Evolutionary conservation across 108 stramenopile species (phyloP).

Genomic region (Mediolabrus comicus): DNA sequence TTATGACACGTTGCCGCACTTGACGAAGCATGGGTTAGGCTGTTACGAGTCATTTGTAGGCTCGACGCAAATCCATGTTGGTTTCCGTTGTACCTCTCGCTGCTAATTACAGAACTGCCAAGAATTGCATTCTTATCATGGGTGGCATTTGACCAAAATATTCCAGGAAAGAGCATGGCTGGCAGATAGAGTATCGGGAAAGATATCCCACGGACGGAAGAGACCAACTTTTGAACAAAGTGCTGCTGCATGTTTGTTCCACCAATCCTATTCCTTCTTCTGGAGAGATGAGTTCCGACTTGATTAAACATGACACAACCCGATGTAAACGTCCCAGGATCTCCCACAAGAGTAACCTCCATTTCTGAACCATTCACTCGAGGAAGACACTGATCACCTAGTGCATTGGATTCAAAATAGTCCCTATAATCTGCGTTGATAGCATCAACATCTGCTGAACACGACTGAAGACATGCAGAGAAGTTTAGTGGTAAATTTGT

Average conservation of each 20-base stretch:
- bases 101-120: not conserved
- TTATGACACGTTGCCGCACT: not conserved
- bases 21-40: not conserved
- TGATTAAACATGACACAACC: slow-evolving; percentile 3
- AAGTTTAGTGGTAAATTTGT: no score
- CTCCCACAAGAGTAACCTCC: no score
- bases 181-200: slow-evolving; percentile 1
- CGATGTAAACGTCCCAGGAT: no score
- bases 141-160: not conserved
- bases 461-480: no score
- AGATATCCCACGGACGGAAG: not conserved
- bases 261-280: not conserved
- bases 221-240: slow-evolving; percentile 9
- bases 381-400: no score
- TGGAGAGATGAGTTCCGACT: not conserved
- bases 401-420: no score
- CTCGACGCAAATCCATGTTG: not conserved
- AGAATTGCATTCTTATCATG: slow-evolving; percentile 4
- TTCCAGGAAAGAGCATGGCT: not conserved
- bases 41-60: not conserved
- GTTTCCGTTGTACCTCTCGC: no score
- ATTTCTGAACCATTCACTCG: no score
- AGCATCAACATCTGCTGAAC: no score
- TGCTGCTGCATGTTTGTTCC: slow-evolving; percentile 2
- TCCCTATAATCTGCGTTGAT: no score